A percentile compares a stretch with the other conserved stretches of the same genome.
Evolutionary conservation across 441 rosid species (phyloP).

Genomic region (Euphorbia celastroides): DNA sequence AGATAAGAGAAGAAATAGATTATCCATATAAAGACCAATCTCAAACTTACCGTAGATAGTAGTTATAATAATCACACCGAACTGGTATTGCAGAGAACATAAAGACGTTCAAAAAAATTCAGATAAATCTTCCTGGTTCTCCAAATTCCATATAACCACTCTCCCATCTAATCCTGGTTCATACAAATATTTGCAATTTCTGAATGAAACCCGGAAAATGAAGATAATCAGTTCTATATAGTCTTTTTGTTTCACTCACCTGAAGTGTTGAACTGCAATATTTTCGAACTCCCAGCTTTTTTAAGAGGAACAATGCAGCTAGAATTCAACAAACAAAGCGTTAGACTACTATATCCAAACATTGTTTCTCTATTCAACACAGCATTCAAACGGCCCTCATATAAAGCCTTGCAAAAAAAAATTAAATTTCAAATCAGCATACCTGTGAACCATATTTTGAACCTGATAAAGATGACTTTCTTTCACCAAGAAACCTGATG

Average conservation of each 20-base stretch:
- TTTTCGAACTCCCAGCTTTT: conserved; percentile 37
- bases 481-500: conserved; percentile 76
- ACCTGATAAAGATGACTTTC: conserved; percentile 55
- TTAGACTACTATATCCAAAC: conserved; percentile 13
- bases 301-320: conserved; percentile 64
- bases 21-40: neutral
- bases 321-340: conserved; percentile 22
- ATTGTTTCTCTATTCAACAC: neutral
- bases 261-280: conserved; percentile 85
- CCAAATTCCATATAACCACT: conserved; percentile 81
- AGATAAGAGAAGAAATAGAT: too few relatives aligned
- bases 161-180: conserved; percentile 82
- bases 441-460: conserved; percentile 91
- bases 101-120: conserved; percentile 27
- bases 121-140: conserved; percentile 53
- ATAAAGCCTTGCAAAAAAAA: conserved; percentile 7
- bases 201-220: neutral
- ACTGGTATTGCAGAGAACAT: neutral
- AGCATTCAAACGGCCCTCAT: neutral
- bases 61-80: neutral
- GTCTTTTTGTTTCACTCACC: conserved; percentile 37
- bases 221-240: neutral
- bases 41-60: neutral
- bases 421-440: conserved; percentile 11
- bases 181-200: neutral